Evolutionary conservation across 768 basidiomycete species (phyloP).

Genomic region (Xanthoconium stramineum): DNA sequence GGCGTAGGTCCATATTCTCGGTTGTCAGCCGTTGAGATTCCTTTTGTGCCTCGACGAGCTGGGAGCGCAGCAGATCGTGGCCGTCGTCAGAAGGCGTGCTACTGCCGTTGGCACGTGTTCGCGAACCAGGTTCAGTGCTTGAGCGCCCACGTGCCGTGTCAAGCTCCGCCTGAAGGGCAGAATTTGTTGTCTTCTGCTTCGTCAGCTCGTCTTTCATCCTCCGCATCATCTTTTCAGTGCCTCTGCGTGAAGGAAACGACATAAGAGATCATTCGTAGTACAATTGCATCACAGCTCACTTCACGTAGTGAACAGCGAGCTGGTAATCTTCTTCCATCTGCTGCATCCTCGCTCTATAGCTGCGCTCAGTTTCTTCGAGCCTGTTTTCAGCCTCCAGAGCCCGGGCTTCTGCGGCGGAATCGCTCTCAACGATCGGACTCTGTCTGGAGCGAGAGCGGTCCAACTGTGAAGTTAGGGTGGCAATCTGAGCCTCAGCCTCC

Average conservation of each 20-base stretch:
- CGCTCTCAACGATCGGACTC: conserved; percentile 45
- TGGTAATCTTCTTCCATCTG: conserved; percentile 96
- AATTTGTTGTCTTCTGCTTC: conserved; percentile 83
- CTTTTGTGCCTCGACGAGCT: conserved; percentile 75
- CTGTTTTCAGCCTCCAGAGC: conserved; percentile 72
- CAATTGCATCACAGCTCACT: conserved; percentile 51
- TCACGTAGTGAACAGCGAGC: conserved; percentile 95
- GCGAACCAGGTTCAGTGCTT: conserved; percentile 47
- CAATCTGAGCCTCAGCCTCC: conserved; percentile 71
- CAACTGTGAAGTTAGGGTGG: conserved; percentile 60
- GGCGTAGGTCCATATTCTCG: conserved; percentile 75
- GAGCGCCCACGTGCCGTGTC: conserved; percentile 65
- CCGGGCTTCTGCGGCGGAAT: conserved; percentile 40
- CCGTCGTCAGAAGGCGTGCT: conserved; percentile 76
- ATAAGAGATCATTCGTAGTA: conserved; percentile 14
- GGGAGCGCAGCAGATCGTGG: conserved; percentile 60
- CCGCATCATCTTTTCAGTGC: conserved; percentile 97
- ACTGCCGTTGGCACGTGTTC: conserved; percentile 66
- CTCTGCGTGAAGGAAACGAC: conserved; percentile 45
- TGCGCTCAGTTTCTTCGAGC: conserved; percentile 73
- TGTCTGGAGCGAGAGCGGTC: conserved; percentile 60
- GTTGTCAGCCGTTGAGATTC: conserved; percentile 65
- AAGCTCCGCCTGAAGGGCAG: conserved; percentile 79
- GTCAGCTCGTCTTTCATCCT: conserved; percentile 93
- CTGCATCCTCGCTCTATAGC: conserved; percentile 74